Percentiles rank a stretch among this genome's conserved stretches.
These are phyloP conservation scores for Entomortierella beljakovae DNA, from an alignment of 192 early-diverging fungal species.

Conservation along the genomic window DNA sequence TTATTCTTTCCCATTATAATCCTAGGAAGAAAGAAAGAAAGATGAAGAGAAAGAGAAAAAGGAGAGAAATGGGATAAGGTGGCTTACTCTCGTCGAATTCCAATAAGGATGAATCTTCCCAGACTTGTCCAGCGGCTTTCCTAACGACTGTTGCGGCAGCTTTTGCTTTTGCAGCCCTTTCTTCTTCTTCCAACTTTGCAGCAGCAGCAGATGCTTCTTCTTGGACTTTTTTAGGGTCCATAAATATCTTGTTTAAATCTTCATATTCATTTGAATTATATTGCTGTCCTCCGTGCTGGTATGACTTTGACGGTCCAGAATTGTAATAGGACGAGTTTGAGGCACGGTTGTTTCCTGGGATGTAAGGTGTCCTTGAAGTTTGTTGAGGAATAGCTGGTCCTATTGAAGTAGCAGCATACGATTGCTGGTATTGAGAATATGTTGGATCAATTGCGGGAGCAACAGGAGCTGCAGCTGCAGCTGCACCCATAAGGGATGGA, in stretches of 20 bases:
- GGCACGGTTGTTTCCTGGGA: not conserved
- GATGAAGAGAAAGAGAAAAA: not conserved
- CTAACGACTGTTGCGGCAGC: slow-evolving; percentile 75
- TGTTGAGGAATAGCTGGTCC: slow-evolving; percentile 17
- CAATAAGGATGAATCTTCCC: slow-evolving; percentile 89
- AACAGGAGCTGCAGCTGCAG: not conserved
- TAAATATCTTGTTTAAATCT: slow-evolving; percentile 50
- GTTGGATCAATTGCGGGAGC: not conserved
- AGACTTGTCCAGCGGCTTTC: slow-evolving; percentile 90
- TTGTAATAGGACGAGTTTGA: slow-evolving; percentile 10
- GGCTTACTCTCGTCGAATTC: slow-evolving; percentile 86
- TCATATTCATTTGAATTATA: slow-evolving; percentile 24
- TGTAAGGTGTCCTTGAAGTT: slow-evolving; percentile 1
- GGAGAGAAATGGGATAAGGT: not conserved
- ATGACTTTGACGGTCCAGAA: not conserved
- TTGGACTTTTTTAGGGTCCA: slow-evolving; percentile 43
- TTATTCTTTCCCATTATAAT: not conserved
- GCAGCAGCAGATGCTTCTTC: slow-evolving; percentile 41
- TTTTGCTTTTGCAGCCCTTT: slow-evolving; percentile 57
- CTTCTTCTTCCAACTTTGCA: slow-evolving; percentile 37
- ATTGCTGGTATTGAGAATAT: slow-evolving; percentile 29
- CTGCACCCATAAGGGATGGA: slow-evolving; percentile 12
- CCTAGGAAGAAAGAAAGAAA: not conserved
- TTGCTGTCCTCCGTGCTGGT: not conserved
- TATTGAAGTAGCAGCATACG: not conserved